Evolutionary conservation across 306 rosid genomes (phyloP).

Genomic region (Benincasa hispida): DNA sequence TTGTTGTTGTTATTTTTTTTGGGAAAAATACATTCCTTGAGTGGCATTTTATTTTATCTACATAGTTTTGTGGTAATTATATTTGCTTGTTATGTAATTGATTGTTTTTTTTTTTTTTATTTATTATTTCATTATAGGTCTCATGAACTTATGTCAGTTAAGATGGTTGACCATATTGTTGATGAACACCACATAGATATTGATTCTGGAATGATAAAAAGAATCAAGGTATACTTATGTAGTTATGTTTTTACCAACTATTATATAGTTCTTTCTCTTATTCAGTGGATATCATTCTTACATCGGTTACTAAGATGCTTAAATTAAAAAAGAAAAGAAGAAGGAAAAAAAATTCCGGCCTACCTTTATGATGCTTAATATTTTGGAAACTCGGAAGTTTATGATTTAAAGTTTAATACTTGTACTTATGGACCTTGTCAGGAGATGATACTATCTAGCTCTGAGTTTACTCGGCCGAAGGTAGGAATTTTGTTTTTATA

Average conservation of each 20-base stretch:
- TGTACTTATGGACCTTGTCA: slow-evolving; percentile 20
- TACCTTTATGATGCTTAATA: background rate
- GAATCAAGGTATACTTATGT: slow-evolving; percentile 43
- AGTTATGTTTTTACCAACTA: background rate
- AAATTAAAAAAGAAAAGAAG: background rate
- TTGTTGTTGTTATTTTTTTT: background rate
- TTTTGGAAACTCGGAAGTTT: background rate
- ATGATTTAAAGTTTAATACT: slow-evolving; percentile 3
- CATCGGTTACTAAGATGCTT: background rate
- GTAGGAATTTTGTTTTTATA: slow-evolving; percentile 15
- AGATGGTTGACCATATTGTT: slow-evolving; percentile 71
- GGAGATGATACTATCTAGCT: slow-evolving; percentile 92
- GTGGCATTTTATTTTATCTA: background rate
- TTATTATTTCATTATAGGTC: slow-evolving; percentile 39
- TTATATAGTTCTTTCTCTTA: background rate
- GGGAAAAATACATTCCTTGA: background rate
- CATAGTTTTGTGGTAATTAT: background rate
- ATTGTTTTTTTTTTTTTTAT: background rate
- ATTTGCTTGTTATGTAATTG: background rate
- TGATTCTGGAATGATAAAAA: slow-evolving; percentile 52
- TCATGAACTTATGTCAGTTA: slow-evolving; percentile 81
- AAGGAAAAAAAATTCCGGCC: background rate
- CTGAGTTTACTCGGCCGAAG: slow-evolving; percentile 45
- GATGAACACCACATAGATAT: slow-evolving; percentile 68
- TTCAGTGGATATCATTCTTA: background rate